A percentile compares a stretch with the other conserved stretches of the same genome.
phyloP scores from a whole-genome alignment of 106 monocot genomes.

The Acorus calamus region DNA sequence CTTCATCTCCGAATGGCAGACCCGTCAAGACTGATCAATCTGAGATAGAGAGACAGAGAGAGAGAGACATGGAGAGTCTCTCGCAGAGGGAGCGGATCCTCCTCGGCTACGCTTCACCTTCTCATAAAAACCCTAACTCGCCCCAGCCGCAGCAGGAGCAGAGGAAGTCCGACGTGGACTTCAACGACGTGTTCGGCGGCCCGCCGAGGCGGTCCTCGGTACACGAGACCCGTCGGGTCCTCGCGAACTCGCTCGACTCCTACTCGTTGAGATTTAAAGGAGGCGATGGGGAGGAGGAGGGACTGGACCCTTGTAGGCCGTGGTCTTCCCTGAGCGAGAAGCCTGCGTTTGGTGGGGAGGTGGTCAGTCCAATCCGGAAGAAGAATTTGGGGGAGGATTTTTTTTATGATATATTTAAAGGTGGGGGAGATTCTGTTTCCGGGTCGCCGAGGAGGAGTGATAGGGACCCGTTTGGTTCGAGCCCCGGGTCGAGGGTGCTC shows the following conservation, averaged over 20 bases:
- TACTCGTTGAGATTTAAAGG: constrained; percentile 2
- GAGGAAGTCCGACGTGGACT: constrained; percentile 31
- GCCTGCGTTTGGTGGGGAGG: constrained; percentile 49
- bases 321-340: constrained; percentile 24
- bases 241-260: constrained; percentile 27
- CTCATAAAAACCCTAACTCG: neutral
- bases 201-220: constrained; percentile 31
- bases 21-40: too few species aligned
- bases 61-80: neutral
- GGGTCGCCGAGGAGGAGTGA: constrained; percentile 38
- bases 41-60: constrained; percentile 11
- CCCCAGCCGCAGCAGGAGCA: too few species aligned
- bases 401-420: constrained; percentile 46
- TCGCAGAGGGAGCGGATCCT: neutral
- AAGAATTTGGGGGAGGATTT: constrained; percentile 39
- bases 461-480: constrained; percentile 12
- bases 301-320: constrained; percentile 2
- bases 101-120: neutral
- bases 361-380: constrained; percentile 21
- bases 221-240: constrained; percentile 17
- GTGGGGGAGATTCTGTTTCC: constrained; percentile 20
- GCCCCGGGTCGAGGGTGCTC: constrained; percentile 34
- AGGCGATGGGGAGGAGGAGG: neutral
- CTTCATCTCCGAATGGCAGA: too few species aligned
- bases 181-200: constrained; percentile 63